phyloP scores from a whole-genome alignment of 1,284 basidiomycete species.

The Sporisorium scitamineum region DNA sequence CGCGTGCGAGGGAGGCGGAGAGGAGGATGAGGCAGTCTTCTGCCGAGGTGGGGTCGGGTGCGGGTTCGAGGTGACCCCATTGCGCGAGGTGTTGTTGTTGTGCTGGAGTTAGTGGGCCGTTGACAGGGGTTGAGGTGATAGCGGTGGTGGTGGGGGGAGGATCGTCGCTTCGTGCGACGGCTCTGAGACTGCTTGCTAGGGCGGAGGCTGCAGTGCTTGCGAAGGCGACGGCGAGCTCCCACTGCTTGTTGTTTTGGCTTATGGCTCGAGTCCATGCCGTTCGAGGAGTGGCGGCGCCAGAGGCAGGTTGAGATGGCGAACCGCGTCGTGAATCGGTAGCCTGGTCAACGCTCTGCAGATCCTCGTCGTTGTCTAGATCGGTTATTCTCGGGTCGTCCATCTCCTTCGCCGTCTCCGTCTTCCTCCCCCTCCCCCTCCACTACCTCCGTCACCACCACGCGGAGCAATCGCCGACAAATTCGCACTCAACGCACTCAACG shows the following conservation, averaged over 20 bases:
- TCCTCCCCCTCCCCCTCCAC: no score
- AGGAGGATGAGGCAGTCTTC: constrained; percentile 54
- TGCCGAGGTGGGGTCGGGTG: constrained; percentile 17
- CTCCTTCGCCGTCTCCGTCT: not conserved
- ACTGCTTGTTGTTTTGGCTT: constrained; percentile 50
- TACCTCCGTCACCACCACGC: no score
- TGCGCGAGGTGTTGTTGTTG: constrained; percentile 23
- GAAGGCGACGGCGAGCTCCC: constrained; percentile 53
- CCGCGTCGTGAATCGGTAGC: not conserved
- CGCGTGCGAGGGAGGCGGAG: constrained; percentile 45
- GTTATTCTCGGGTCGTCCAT: constrained; percentile 37
- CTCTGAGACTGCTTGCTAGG: constrained; percentile 43
- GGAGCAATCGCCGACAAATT: constrained; percentile 46
- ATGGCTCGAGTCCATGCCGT: constrained; percentile 38
- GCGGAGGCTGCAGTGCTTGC: constrained; percentile 49
- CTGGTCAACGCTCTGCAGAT: constrained; percentile 4
- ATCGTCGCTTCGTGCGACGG: constrained; percentile 23
- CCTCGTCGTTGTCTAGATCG: constrained; percentile 42
- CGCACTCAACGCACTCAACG: constrained; percentile 33
- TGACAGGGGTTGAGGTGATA: not conserved
- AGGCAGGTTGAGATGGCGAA: constrained; percentile 15
- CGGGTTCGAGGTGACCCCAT: constrained; percentile 5
- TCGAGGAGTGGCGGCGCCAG: constrained; percentile 29
- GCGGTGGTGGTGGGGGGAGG: not conserved
- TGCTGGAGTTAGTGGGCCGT: constrained; percentile 10